Evolutionary conservation across 371 early-diverging fungal genomes (phyloP).

Genomic region (Entomophthora muscae): DNA sequence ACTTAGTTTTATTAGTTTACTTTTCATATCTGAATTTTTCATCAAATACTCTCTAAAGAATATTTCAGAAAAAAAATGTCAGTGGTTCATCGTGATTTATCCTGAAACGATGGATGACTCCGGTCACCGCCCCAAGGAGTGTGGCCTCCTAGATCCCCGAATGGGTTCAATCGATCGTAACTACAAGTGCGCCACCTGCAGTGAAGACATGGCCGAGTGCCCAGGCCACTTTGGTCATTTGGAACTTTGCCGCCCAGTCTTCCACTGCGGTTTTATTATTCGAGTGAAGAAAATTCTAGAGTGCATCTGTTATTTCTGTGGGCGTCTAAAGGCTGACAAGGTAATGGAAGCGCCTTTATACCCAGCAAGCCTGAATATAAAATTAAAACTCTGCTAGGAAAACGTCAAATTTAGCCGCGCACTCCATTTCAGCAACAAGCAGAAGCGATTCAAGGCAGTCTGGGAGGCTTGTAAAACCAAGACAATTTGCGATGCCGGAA

Average conservation of each 20-base stretch:
- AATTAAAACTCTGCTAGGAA: slow-evolving; percentile 19
- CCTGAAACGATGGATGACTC: slow-evolving; percentile 95
- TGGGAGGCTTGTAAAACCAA: slow-evolving; percentile 85
- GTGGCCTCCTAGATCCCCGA: slow-evolving; percentile 89
- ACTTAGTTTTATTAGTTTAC: no score
- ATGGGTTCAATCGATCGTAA: slow-evolving; percentile 99
- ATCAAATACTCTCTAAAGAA: no score
- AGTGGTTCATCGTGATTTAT: slow-evolving; percentile 84
- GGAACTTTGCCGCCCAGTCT: slow-evolving; percentile 96
- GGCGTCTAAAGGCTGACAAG: slow-evolving; percentile 84
- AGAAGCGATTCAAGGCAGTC: slow-evolving; percentile 64
- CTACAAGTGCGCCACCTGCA: slow-evolving; percentile 96
- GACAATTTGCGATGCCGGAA: slow-evolving; percentile 74
- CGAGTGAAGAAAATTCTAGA: slow-evolving; percentile 97
- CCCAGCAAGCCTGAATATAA: neutral
- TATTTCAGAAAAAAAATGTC: slow-evolving; percentile 91
- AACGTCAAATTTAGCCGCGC: slow-evolving; percentile 57
- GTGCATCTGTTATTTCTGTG: slow-evolving; percentile 96
- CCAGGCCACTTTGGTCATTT: slow-evolving; percentile 99
- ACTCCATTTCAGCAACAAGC: slow-evolving; percentile 51
- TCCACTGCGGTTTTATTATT: slow-evolving; percentile 71
- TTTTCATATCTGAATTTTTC: no score
- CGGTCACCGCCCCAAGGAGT: slow-evolving; percentile 58
- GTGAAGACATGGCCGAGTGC: slow-evolving; percentile 90
- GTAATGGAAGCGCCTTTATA: slow-evolving; percentile 19